Conservation (phyloP, 495 filamentous ascomycete species). For the Amphirosellinia nigrospora region DNA sequence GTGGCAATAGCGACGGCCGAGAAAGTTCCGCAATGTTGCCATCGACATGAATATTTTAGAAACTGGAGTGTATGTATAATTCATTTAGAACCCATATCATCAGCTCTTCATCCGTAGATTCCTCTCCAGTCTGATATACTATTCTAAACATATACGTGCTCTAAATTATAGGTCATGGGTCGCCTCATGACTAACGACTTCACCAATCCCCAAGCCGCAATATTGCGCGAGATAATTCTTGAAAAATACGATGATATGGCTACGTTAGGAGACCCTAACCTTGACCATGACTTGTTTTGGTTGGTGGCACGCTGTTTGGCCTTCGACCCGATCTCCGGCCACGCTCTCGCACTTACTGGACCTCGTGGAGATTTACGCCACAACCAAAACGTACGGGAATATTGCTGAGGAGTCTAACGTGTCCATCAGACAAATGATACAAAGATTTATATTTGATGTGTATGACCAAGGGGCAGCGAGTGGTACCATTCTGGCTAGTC, state of each 20-base stretch:
- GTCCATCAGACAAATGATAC: neutral
- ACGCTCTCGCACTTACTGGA: neutral
- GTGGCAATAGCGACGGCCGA: neutral
- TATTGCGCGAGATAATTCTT: neutral
- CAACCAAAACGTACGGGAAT: neutral
- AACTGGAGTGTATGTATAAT: neutral
- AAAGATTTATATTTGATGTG: neutral
- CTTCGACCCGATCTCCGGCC: neutral
- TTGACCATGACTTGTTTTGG: neutral
- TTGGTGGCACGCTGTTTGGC: neutral
- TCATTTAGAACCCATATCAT: too few species aligned
- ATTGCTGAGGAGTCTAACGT: neutral
- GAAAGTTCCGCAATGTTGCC: neutral
- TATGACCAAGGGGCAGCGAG: neutral
- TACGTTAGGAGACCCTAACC: neutral
- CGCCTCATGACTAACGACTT: neutral
- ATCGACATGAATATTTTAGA: slow-evolving; percentile 1
- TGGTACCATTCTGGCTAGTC: neutral
- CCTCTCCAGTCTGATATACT: neutral
- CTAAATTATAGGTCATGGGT: neutral
- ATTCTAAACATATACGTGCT: neutral
- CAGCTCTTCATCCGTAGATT: too few species aligned
- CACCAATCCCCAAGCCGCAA: neutral
- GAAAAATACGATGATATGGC: neutral
- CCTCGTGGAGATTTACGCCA: neutral